These are phyloP conservation scores for Tolypocladium album DNA, from an alignment of 2,329 filamentous ascomycete genomes.

Conservation along the genomic window DNA sequence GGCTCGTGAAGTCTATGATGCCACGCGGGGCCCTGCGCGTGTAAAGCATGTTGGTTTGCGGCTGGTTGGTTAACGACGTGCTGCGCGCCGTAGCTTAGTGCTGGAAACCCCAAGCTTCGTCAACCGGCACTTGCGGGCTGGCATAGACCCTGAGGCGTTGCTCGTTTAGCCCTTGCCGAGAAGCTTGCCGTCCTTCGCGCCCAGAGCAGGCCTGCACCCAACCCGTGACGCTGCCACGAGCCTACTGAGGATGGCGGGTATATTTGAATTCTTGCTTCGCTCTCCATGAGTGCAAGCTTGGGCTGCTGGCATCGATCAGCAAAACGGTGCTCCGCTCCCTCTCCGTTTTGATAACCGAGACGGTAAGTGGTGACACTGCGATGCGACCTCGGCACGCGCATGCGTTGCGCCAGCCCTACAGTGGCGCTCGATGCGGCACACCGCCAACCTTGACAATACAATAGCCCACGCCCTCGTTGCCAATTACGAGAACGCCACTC, in stretches of 20 bases:
- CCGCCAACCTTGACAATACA: neutral
- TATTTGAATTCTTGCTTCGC: no score
- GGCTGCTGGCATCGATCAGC: no score
- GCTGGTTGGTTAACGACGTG: constrained; percentile 11
- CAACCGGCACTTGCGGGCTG: constrained; percentile 30
- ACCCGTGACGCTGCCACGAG: no score
- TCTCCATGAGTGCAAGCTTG: neutral
- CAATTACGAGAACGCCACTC: neutral
- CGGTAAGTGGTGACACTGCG: neutral
- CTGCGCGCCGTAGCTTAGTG: constrained; percentile 19
- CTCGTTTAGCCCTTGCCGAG: no score
- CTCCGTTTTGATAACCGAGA: neutral
- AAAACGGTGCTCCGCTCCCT: neutral
- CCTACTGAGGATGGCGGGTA: no score
- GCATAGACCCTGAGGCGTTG: constrained; percentile 3
- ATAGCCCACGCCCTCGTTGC: neutral
- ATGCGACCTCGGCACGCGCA: neutral
- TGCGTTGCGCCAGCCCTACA: neutral
- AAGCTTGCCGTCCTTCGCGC: no score
- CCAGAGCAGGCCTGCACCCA: no score
- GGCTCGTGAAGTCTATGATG: constrained; percentile 26
- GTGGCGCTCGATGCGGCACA: neutral
- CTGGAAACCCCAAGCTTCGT: constrained; percentile 31
- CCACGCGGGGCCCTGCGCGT: constrained; percentile 26
- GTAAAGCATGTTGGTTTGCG: constrained; percentile 18